Conservation (phyloP, 306 rosid genomes). For the Sesbania bispinosa region DNA sequence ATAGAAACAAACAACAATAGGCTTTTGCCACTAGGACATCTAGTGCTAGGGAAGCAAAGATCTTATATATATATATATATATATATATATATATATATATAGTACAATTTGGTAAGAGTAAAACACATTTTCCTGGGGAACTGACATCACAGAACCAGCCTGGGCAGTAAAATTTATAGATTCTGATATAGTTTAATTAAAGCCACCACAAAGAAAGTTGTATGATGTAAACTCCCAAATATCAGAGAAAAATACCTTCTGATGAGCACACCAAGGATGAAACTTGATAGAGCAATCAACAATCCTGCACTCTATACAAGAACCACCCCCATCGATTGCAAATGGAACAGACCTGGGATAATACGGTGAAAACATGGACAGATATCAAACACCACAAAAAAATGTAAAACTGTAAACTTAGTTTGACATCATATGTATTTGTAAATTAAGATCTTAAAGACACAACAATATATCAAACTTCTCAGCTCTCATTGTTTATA, state of each 20-base stretch:
- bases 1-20: too few species aligned
- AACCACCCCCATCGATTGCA: constrained; percentile 59
- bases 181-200: neutral
- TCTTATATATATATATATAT: neutral
- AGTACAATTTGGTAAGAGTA: too few species aligned
- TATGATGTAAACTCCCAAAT: neutral
- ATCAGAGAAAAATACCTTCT: constrained; percentile 40
- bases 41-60: neutral
- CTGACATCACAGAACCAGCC: too few species aligned
- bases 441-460: neutral
- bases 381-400: neutral
- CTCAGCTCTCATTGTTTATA: neutral
- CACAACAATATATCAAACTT: neutral
- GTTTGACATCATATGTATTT: neutral
- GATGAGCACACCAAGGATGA: constrained; percentile 85
- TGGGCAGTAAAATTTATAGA: neutral
- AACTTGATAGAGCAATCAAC: constrained; percentile 48
- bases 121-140: too few species aligned
- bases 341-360: constrained; percentile 55
- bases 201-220: neutral
- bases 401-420: neutral
- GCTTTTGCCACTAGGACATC: too few species aligned
- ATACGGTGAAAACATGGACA: neutral
- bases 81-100: too few species aligned
- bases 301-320: constrained; percentile 62